phyloP scores from a whole-genome alignment of 225 moss, liverwort and hornwort species.

The Straminergon stramineum region DNA sequence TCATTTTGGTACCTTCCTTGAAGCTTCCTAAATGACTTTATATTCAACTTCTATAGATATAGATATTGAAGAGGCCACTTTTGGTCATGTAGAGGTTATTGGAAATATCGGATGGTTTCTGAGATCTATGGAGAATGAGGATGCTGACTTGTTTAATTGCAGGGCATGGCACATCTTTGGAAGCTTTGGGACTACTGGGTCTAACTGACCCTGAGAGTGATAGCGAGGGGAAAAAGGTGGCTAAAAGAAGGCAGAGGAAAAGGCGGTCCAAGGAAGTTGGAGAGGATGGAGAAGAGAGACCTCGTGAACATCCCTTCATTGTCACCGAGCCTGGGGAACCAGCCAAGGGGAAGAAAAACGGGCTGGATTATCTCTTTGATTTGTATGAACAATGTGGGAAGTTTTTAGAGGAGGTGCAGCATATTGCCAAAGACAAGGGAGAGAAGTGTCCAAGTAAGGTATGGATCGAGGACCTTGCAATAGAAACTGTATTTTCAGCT shows the following conservation, averaged over 20 bases:
- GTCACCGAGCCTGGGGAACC: constrained; percentile 97
- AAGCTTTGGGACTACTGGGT: constrained; percentile 63
- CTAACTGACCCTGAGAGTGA: constrained; percentile 88
- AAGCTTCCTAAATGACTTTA: neutral
- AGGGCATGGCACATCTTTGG: constrained; percentile 59
- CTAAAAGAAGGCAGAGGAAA: constrained; percentile 83
- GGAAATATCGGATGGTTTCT: neutral
- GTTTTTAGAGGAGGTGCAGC: constrained; percentile 96
- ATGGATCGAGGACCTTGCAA: neutral
- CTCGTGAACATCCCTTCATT: constrained; percentile 93
- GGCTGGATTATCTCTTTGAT: constrained; percentile 93
- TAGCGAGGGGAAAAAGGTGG: constrained; percentile 74
- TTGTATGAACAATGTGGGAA: constrained; percentile 94
- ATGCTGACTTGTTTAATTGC: neutral
- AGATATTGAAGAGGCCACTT: neutral
- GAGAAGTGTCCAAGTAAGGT: constrained; percentile 99
- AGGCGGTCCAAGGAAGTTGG: constrained; percentile 87
- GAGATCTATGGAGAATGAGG: neutral
- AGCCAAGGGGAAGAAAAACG: constrained; percentile 96
- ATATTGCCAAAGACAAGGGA: constrained; percentile 89
- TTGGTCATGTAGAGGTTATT: neutral
- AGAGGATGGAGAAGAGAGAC: constrained; percentile 96
- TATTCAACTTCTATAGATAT: too few species aligned
- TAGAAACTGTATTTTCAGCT: neutral
- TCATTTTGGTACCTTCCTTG: neutral